phyloP scores from a whole-genome alignment of 495 filamentous ascomycete genomes.

The Barbatosphaeria neglecta region DNA sequence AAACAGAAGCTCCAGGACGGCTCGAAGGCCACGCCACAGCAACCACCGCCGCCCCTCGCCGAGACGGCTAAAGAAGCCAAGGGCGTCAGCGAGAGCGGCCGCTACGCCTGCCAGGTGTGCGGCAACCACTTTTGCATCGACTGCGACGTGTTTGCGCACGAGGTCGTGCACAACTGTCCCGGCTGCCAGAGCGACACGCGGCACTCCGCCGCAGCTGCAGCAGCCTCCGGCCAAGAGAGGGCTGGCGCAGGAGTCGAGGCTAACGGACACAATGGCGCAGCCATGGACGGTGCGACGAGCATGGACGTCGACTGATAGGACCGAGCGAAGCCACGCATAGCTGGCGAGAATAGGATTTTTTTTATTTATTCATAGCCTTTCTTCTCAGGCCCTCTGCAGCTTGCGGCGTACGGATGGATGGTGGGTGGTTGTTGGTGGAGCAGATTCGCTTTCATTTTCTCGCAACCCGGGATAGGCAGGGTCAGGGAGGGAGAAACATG shows the following conservation, averaged over 20 bases:
- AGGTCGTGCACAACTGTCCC: constrained; percentile 89
- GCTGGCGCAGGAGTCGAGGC: too few relatives aligned
- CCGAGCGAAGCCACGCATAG: too few relatives aligned
- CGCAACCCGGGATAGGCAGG: too few relatives aligned
- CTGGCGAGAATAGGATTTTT: too few relatives aligned
- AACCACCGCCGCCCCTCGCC: constrained; percentile 28
- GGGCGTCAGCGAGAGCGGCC: constrained; percentile 71
- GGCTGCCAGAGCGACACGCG: constrained; percentile 65
- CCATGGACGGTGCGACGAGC: constrained; percentile 23
- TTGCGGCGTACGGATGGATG: too few relatives aligned
- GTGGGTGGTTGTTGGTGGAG: too few relatives aligned
- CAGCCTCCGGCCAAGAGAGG: not conserved
- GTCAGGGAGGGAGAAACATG: too few relatives aligned
- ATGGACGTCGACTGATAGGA: constrained; percentile 23
- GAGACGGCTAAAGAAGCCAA: constrained; percentile 16
- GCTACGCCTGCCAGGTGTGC: constrained; percentile 82
- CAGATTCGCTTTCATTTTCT: too few relatives aligned
- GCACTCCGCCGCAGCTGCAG: not conserved
- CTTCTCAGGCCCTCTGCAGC: too few relatives aligned
- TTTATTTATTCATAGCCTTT: too few relatives aligned
- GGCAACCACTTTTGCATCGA: constrained; percentile 91
- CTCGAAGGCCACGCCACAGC: constrained; percentile 22
- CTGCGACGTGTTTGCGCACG: constrained; percentile 90
- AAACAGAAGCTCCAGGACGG: constrained; percentile 9
- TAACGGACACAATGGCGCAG: constrained; percentile 8